These are phyloP conservation scores for Cryphonectria naterciae DNA, from an alignment of 2,329 filamentous ascomycete genomes.

Conservation along the genomic window DNA sequence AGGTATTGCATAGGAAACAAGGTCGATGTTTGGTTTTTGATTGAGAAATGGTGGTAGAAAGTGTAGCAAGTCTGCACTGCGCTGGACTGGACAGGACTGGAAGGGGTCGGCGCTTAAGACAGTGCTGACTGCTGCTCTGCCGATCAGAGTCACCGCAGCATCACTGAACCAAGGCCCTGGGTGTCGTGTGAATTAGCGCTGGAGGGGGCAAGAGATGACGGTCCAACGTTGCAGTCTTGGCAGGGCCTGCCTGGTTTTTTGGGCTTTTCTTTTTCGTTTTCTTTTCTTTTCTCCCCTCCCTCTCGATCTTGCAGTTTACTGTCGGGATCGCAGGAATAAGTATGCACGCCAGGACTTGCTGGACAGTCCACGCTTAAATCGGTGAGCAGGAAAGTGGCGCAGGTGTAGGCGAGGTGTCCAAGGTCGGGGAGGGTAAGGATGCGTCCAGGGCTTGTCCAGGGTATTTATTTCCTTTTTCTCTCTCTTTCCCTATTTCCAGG, in stretches of 20 bases:
- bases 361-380: not conserved
- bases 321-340: not conserved
- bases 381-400: not conserved
- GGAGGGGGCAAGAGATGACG: conserved; percentile 16
- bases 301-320: not conserved
- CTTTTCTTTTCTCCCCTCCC: not conserved
- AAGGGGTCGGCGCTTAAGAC: conserved; percentile 6
- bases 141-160: conserved; percentile 11
- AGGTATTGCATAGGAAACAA: not conserved
- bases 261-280: not conserved
- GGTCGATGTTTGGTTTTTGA: not conserved
- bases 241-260: conserved; percentile 18
- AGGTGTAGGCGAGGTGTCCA: not conserved
- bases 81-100: not conserved
- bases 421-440: not conserved
- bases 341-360: not conserved
- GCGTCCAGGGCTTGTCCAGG: not conserved
- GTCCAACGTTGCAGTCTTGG: conserved; percentile 29
- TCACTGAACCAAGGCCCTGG: conserved; percentile 5
- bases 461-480: not conserved
- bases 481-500: not conserved
- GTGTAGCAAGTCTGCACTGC: not conserved
- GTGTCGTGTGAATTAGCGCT: conserved; percentile 3
- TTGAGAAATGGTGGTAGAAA: not conserved
- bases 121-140: conserved; percentile 10